Evolutionary conservation across 2,329 filamentous ascomycete species (phyloP), one percentile per base, ranked within the genome.

Genomic region (Pseudogymnoascus sp.): DNA sequence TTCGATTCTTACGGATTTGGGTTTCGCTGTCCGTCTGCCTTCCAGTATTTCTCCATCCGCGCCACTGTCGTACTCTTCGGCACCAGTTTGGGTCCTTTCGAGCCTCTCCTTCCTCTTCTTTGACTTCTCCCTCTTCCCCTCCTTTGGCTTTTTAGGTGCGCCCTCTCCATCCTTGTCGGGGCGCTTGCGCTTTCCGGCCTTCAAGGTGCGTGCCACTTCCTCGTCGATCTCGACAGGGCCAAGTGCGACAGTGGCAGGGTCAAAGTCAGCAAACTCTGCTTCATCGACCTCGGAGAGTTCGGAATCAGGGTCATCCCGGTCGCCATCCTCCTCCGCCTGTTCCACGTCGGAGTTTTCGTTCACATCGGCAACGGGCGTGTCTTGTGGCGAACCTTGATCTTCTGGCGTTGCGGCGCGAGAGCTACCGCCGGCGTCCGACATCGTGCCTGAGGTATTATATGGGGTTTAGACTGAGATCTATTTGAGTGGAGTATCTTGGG

Each of bases 61-160:
- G 12, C 68, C 61, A 60, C 62, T 76, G 42, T 75, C 75, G 35
- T 71, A 72, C 58, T 76, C 76, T 4, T 76, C 79, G 25, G 75
- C 79, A 42, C 78, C 80, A 62, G 80, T 80, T 30, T 82, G 81
- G 59, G 80, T 78, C 41, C 78, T 81, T 1, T 79, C 80, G 63
- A 81, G 79, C 39, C 76, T 76, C 58, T 80, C 76, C 72, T 87
- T 86, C 75, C 90, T 90, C 67, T 87, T 87, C 69, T 87, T 81
- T 60, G 85, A 81, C n/a, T 84, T 86, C 69, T 86, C 88, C 73
- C 88, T 86, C 67, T 78, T 79, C 19, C 77, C 78, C 74, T 79
- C 79, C 73, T 83, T 85, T 61, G 90, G 88, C 76, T 91, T 94
- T 75, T 89, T 90, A 30, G 82, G 83, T 61, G 86, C 85, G 35